phyloP scores from a whole-genome alignment of 352 stramenopile species.

The Phytopythium aichiense region DNA sequence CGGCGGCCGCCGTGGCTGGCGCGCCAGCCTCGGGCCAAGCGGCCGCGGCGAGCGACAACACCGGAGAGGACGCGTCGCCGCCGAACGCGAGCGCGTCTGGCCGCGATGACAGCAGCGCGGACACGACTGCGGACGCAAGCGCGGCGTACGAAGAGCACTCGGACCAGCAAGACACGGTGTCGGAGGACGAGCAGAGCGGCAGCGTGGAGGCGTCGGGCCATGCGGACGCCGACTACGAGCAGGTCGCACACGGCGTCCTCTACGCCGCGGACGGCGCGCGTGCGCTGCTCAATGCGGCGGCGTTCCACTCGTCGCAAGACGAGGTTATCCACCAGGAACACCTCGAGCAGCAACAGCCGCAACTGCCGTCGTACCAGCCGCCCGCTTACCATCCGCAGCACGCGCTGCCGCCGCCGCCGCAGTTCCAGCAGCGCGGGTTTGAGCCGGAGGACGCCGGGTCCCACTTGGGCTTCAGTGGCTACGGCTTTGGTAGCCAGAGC shows the following conservation, averaged over 20 bases:
- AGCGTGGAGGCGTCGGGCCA: not conserved
- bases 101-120: not conserved
- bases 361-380: slow-evolving; percentile 21
- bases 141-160: slow-evolving; percentile 1
- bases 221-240: not conserved
- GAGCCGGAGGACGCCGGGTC: slow-evolving; percentile 57
- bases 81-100: not conserved
- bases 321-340: slow-evolving; percentile 68
- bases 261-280: slow-evolving; percentile 58
- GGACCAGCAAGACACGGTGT: slow-evolving; percentile 1
- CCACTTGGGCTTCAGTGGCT: slow-evolving; percentile 29
- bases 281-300: slow-evolving; percentile 49
- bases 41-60: not conserved
- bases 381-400: slow-evolving; percentile 33
- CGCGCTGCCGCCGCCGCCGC: slow-evolving; percentile 21
- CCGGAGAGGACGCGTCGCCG: not conserved
- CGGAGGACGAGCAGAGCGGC: slow-evolving; percentile 5
- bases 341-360: slow-evolving; percentile 37
- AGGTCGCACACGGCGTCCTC: not conserved
- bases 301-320: slow-evolving; percentile 69
- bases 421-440: slow-evolving; percentile 50
- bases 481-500: slow-evolving; percentile 17
- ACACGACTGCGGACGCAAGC: not conserved
- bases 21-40: slow-evolving; percentile 4
- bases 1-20: not conserved